phyloP scores from a whole-genome alignment of 495 filamentous ascomycete genomes.

The Aspergillus biplanus region DNA sequence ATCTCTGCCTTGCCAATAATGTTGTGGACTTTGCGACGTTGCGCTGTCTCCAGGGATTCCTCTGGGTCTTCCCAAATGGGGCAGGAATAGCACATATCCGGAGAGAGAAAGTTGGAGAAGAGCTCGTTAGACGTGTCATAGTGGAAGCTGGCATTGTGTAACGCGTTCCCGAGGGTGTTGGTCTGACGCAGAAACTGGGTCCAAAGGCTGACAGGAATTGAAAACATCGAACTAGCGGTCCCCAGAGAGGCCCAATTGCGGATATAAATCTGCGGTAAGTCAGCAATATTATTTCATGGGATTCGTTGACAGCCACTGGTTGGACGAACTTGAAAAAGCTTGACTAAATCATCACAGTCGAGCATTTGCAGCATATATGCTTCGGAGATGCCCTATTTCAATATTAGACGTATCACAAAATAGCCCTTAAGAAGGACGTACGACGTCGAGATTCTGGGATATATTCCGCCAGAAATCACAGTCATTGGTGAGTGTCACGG shows the following conservation, averaged over 20 bases:
- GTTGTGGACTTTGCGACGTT: slow-evolving; percentile 63
- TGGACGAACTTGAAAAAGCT: background rate
- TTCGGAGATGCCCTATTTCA: slow-evolving; percentile 7
- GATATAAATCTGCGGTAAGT: background rate
- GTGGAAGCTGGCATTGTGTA: slow-evolving; percentile 9
- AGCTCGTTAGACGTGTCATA: slow-evolving; percentile 63
- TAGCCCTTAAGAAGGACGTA: background rate
- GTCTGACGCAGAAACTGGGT: background rate
- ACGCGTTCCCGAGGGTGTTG: slow-evolving; percentile 1
- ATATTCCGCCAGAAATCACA: background rate
- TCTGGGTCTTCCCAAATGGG: slow-evolving; percentile 61
- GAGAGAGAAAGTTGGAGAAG: slow-evolving; percentile 71
- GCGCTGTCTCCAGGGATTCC: slow-evolving; percentile 64
- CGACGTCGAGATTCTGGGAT: background rate
- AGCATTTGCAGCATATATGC: slow-evolving; percentile 9
- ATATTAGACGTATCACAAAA: background rate
- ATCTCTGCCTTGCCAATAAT: slow-evolving; percentile 64
- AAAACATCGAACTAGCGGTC: background rate
- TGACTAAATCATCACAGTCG: slow-evolving; percentile 10
- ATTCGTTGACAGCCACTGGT: background rate
- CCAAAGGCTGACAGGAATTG: background rate
- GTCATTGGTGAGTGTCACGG: background rate
- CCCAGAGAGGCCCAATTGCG: background rate
- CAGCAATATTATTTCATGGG: background rate
- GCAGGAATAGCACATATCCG: slow-evolving; percentile 77